Evolutionary conservation across 345 rosid genomes (phyloP).

Genomic region (Capsella bursapastoris): DNA sequence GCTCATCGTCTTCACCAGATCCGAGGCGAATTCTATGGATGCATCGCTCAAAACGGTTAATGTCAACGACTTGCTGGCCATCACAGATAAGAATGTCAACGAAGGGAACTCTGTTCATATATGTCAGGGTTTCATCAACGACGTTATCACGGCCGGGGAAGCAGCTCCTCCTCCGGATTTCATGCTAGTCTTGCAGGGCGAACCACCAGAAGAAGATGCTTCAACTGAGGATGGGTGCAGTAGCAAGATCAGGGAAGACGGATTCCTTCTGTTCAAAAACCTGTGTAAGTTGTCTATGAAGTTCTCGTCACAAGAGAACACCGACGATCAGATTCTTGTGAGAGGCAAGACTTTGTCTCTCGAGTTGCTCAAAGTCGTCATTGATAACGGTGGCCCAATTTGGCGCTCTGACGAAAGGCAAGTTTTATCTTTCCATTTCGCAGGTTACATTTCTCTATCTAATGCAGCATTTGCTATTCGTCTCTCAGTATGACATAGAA

Average conservation of each 20-base stretch:
- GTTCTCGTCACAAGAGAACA: conserved; percentile 83
- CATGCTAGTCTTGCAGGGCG: conserved; percentile 40
- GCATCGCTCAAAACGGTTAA: conserved; percentile 57
- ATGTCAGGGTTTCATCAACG: conserved; percentile 75
- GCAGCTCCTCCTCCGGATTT: conserved; percentile 57
- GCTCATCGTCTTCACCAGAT: conserved; percentile 72
- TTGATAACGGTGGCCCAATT: conserved; percentile 74
- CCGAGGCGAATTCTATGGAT: conserved; percentile 72
- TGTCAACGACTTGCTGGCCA: conserved; percentile 75
- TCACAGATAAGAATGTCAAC: conserved; percentile 82
- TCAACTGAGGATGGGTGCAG: conserved; percentile 38
- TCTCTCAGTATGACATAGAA: conserved; percentile 8
- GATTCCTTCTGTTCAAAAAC: conserved; percentile 80
- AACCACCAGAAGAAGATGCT: conserved; percentile 50
- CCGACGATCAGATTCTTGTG: conserved; percentile 91
- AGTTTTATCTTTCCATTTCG: conserved; percentile 41
- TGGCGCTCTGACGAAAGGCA: conserved; percentile 83
- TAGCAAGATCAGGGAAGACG: conserved; percentile 93
- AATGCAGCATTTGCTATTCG: conserved; percentile 20
- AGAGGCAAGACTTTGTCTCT: conserved; percentile 88
- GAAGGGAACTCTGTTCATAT: conserved; percentile 84
- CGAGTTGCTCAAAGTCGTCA: conserved; percentile 79
- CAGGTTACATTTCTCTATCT: conserved; percentile 23
- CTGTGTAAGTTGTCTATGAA: conserved; percentile 94
- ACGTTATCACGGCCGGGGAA: conserved; percentile 70